These are phyloP conservation scores for Penicillium sumatraense DNA, from an alignment of 2,329 filamentous ascomycete species.

Conservation along the genomic window DNA sequence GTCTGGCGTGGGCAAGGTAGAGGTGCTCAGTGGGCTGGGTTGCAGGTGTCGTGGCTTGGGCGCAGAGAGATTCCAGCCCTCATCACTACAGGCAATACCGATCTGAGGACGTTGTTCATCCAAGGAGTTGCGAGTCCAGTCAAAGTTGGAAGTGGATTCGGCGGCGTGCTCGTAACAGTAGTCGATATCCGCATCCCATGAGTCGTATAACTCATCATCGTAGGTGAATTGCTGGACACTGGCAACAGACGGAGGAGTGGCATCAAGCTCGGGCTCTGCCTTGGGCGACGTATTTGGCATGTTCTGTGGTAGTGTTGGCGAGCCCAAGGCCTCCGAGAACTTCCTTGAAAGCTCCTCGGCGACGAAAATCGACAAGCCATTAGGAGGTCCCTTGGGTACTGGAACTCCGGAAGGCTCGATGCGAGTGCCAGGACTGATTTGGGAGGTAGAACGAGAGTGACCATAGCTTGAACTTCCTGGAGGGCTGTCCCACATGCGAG, in stretches of 20 bases:
- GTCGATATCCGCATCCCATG: conserved; percentile 67
- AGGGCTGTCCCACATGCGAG: conserved; percentile 37
- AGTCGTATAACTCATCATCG: conserved; percentile 42
- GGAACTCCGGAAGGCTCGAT: conserved; percentile 12
- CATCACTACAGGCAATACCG: conserved; percentile 19
- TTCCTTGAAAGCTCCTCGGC: conserved; percentile 41
- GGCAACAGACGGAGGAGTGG: conserved; percentile 20
- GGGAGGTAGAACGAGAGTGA: conserved; percentile 24
- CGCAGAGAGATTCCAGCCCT: conserved; percentile 11
- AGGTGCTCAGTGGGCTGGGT: conserved; percentile 30
- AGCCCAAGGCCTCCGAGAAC: conserved; percentile 52
- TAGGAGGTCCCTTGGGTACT: conserved; percentile 28
- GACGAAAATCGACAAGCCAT: conserved; percentile 33
- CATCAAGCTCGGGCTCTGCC: conserved; percentile 17
- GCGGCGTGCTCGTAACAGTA: conserved; percentile 66
- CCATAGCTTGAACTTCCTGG: conserved; percentile 24
- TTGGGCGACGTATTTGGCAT: conserved; percentile 20
- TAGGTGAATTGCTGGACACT: conserved; percentile 21
- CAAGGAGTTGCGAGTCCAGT: conserved; percentile 54
- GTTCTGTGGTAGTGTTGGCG: conserved; percentile 42
- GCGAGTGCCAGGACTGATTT: conserved; percentile 13
- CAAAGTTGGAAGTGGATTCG: conserved; percentile 64
- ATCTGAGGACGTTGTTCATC: conserved; percentile 32
- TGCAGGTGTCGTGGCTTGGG: conserved; percentile 20
- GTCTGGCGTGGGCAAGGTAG: conserved; percentile 35